Conservation (phyloP, 768 basidiomycete species). For the Tricholoma sp. region DNA sequence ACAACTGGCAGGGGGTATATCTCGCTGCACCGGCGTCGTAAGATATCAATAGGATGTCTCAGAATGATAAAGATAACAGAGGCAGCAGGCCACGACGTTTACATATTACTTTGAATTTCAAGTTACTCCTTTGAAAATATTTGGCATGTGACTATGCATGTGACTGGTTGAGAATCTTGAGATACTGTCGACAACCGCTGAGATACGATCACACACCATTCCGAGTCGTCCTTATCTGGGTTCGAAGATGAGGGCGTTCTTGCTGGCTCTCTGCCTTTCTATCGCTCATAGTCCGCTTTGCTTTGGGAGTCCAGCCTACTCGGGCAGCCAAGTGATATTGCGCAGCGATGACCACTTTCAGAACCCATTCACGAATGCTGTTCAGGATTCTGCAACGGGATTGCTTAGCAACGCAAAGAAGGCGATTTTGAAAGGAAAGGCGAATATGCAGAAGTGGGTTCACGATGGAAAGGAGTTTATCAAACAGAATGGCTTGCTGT, state of each 20-base stretch:
- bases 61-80: no score
- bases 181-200: no score
- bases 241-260: constrained; percentile 12
- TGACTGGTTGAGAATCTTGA: no score
- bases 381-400: constrained; percentile 20
- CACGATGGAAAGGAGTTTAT: constrained; percentile 62
- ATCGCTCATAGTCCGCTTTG: background rate
- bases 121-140: no score
- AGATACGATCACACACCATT: no score
- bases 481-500: constrained; percentile 64
- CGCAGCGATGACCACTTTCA: constrained; percentile 21
- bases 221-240: background rate
- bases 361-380: constrained; percentile 7
- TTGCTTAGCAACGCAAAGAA: constrained; percentile 40
- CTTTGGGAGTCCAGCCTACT: constrained; percentile 8
- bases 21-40: no score
- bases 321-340: constrained; percentile 40
- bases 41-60: no score
- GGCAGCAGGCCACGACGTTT: no score
- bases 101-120: no score
- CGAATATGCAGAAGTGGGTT: constrained; percentile 55
- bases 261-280: constrained; percentile 10
- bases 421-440: constrained; percentile 37
- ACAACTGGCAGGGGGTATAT: no score
- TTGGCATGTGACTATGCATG: no score